These are phyloP conservation scores for Gnomoniopsis sp. DNA, from an alignment of 2,329 filamentous ascomycete species.

Conservation along the genomic window DNA sequence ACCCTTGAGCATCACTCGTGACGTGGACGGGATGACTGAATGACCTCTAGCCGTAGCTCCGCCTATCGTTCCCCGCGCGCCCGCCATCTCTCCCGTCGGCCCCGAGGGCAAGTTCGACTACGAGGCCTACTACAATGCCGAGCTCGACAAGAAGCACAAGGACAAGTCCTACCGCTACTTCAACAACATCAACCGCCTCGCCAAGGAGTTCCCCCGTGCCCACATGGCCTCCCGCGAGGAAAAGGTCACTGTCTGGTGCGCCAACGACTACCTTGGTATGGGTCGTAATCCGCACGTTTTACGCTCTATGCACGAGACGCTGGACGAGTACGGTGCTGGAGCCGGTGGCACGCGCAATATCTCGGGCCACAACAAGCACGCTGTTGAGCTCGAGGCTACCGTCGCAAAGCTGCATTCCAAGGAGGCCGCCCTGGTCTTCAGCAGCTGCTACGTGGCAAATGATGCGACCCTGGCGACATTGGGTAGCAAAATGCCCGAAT, in stretches of 20 bases:
- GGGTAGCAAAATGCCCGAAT: conserved; percentile 94
- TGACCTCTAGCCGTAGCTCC: conserved; percentile 31
- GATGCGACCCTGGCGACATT: conserved; percentile 94
- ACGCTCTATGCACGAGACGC: conserved; percentile 87
- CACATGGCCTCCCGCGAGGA: conserved; percentile 84
- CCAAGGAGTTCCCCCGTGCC: conserved; percentile 91
- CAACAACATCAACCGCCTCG: conserved; percentile 99
- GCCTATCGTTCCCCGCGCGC: conserved; percentile 26
- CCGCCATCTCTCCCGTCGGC: conserved; percentile 24
- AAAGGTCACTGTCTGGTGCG: conserved; percentile 96
- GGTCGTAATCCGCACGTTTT: conserved; percentile 85
- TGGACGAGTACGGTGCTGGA: conserved; percentile 92
- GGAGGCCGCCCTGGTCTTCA: conserved; percentile 89
- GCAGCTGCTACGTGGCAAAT: conserved; percentile 97
- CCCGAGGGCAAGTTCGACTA: conserved; percentile 74
- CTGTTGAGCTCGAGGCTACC: conserved; percentile 76
- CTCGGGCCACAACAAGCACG: conserved; percentile 95
- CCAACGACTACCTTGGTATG: conserved; percentile 99
- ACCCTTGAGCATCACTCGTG: background rate
- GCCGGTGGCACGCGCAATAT: conserved; percentile 97
- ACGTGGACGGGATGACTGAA: conserved; percentile 9
- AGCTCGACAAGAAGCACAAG: conserved; percentile 98
- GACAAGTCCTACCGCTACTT: conserved; percentile 99
- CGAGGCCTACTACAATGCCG: conserved; percentile 78
- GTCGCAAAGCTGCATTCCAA: conserved; percentile 88